Conservation (phyloP, 2,329 filamentous ascomycete species). For the Neoarthrinium moseri region DNA sequence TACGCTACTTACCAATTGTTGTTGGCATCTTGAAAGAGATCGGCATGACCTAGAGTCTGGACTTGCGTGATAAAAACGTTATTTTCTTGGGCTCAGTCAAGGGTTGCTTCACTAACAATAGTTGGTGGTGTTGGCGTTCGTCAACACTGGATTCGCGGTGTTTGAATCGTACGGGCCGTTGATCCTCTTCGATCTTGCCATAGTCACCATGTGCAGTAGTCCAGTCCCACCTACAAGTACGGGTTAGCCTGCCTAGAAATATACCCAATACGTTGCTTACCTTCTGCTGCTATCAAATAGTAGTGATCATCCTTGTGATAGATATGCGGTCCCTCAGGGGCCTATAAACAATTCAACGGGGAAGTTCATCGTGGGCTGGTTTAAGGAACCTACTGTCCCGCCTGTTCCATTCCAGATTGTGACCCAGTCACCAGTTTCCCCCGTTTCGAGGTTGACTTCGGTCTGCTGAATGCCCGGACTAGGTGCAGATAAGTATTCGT, state of each 20-base stretch:
- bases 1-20: conserved; percentile 36
- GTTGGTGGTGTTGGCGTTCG: conserved; percentile 39
- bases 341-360: conserved; percentile 16
- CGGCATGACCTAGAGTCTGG: conserved; percentile 56
- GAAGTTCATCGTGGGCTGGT: background rate
- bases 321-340: conserved; percentile 54
- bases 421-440: conserved; percentile 34
- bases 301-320: conserved; percentile 50
- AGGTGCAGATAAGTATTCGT: background rate
- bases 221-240: conserved; percentile 41
- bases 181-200: conserved; percentile 40
- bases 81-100: no score
- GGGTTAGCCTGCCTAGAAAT: background rate
- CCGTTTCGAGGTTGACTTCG: conserved; percentile 38
- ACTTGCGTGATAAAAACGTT: conserved; percentile 19
- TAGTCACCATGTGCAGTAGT: conserved; percentile 45
- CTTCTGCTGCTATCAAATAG: conserved; percentile 53
- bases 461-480: conserved; percentile 39
- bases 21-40: conserved; percentile 50
- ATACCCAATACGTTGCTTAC: conserved; percentile 14
- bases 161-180: conserved; percentile 43
- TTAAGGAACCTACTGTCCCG: conserved; percentile 25
- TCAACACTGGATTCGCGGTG: conserved; percentile 43
- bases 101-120: conserved; percentile 33
- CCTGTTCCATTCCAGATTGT: conserved; percentile 49